Evolutionary conservation across 345 rosid species (phyloP).

Genomic region (Cardamine resedifolia): DNA sequence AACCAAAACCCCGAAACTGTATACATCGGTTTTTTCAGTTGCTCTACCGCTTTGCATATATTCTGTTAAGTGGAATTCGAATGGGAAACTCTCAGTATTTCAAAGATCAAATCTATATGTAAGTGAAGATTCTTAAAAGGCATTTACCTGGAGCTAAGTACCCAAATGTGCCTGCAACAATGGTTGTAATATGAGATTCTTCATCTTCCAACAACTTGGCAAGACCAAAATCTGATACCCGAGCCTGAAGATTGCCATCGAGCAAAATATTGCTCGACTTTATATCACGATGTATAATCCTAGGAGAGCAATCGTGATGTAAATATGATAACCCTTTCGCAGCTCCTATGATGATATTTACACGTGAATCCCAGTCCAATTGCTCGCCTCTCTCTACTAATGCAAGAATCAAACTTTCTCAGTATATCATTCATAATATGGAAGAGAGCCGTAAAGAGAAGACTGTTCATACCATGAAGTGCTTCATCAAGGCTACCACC

Average conservation of each 20-base stretch:
- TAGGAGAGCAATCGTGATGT: constrained; percentile 99
- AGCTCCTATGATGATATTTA: constrained; percentile 91
- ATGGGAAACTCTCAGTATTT: background rate
- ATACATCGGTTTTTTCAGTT: constrained; percentile 96
- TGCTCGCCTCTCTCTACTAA: constrained; percentile 83
- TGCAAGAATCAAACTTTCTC: constrained; percentile 16
- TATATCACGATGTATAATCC: constrained; percentile 98
- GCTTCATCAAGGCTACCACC: constrained; percentile 99
- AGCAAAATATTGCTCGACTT: constrained; percentile 97
- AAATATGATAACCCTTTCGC: constrained; percentile 95
- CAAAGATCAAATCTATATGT: background rate
- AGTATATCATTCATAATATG: constrained; percentile 6
- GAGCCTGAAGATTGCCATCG: constrained; percentile 95
- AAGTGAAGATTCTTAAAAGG: background rate
- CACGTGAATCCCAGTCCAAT: constrained; percentile 92
- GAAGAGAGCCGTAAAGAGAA: constrained; percentile 5
- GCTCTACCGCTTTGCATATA: constrained; percentile 99
- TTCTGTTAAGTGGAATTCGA: constrained; percentile 46
- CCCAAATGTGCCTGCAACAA: constrained; percentile 99
- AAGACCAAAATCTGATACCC: constrained; percentile 97
- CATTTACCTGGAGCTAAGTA: constrained; percentile 91
- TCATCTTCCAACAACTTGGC: constrained; percentile 94
- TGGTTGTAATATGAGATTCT: constrained; percentile 97
- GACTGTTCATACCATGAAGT: constrained; percentile 72
- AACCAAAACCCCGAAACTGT: constrained; percentile 91